These are phyloP conservation scores for Nicotiana obtusifolia DNA, from an alignment of 257 asterid genomes.

Conservation along the genomic window DNA sequence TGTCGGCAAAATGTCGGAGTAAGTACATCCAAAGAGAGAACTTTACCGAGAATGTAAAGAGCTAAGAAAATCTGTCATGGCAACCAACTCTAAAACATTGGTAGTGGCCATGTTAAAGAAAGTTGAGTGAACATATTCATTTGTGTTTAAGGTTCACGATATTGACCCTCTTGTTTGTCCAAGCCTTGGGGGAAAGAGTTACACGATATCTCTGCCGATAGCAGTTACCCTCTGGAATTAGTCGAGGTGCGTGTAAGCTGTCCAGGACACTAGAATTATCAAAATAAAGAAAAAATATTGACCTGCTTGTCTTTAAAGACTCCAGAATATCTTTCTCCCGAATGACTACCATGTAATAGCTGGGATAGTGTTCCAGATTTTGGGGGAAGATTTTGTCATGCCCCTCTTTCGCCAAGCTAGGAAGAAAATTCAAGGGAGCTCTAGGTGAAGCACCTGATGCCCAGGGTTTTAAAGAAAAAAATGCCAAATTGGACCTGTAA, in stretches of 20 bases:
- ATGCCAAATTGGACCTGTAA: not conserved
- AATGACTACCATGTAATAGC: not conserved
- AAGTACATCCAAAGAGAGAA: not conserved
- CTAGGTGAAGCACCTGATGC: not conserved
- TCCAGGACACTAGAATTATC: too few relatives aligned
- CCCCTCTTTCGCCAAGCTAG: not conserved
- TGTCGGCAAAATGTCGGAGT: not conserved
- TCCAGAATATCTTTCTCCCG: not conserved
- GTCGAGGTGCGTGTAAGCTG: too few relatives aligned
- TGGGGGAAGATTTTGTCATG: conserved; percentile 5
- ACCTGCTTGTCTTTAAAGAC: not conserved
- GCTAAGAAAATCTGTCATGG: not conserved
- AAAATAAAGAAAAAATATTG: too few relatives aligned
- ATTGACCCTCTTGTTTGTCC: not conserved
- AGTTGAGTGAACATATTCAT: not conserved
- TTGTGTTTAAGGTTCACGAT: not conserved
- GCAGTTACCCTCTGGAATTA: too few relatives aligned
- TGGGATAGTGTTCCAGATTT: not conserved
- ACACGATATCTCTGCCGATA: too few relatives aligned
- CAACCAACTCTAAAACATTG: not conserved
- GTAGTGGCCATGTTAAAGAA: not conserved
- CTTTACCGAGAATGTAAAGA: not conserved
- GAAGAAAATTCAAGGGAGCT: not conserved
- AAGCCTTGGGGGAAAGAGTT: too few relatives aligned
- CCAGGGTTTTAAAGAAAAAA: not conserved